Conservation (phyloP, 164 flowering plant genomes). For the Sextonia rubra region DNA sequence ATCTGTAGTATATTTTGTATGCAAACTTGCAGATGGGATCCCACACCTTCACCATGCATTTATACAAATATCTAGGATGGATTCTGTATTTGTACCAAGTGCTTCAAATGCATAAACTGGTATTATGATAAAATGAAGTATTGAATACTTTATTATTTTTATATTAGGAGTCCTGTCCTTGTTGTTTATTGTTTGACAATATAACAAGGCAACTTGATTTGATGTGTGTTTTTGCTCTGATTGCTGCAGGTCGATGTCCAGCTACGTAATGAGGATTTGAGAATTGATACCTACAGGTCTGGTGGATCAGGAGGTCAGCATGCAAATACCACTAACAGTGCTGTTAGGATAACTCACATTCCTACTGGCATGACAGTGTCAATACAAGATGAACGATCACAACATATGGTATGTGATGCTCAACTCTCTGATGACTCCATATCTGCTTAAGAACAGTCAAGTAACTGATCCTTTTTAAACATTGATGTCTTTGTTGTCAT, state of each 20-base stretch:
- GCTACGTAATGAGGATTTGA: conserved; percentile 81
- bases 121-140: too few relatives aligned
- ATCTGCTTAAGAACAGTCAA: not conserved
- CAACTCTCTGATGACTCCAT: not conserved
- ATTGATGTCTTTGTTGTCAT: not conserved
- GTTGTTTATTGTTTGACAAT: not conserved
- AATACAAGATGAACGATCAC: conserved; percentile 96
- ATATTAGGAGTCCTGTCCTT: not conserved
- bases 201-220: not conserved
- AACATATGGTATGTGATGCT: conserved; percentile 52
- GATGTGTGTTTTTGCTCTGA: not conserved
- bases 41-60: too few relatives aligned
- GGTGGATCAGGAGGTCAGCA: conserved; percentile 99
- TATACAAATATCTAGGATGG: too few relatives aligned
- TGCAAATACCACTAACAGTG: conserved; percentile 98
- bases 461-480: not conserved
- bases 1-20: too few relatives aligned
- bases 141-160: too few relatives aligned
- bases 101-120: too few relatives aligned
- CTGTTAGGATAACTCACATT: conserved; percentile 86
- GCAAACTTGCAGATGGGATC: too few relatives aligned
- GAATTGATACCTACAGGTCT: conserved; percentile 89
- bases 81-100: too few relatives aligned
- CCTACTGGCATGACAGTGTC: conserved; percentile 71
- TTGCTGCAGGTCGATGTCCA: conserved; percentile 80